Evolutionary conservation across 139 green algal genomes (phyloP), one percentile per base, ranked within the genome.

Genomic region (Spirogloea muscicola): DNA sequence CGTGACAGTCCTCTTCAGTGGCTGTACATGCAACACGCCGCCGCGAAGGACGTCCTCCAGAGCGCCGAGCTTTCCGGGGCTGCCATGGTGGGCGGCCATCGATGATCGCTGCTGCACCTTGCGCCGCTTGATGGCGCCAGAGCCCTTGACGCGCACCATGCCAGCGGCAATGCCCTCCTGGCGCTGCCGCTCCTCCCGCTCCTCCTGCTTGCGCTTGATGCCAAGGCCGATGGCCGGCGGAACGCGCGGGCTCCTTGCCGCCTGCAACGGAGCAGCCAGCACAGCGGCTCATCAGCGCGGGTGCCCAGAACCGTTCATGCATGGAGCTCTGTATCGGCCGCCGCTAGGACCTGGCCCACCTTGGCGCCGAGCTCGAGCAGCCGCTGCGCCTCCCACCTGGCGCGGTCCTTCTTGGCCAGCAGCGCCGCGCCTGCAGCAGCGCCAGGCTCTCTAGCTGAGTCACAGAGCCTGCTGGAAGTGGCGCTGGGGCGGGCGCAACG

Each of bases 121-220:
- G n/a, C n/a, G n/a, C n/a, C n/a, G 58, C 29, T 76, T 51, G 16
- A 27, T 5, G 33, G 31, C 62, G 38, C 68, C 61, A n/a, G 58
- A 58, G 25, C 60, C 63, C 16, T 76, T 57, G 3, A 77, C 61
- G 10, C 21, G 41, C 25, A 73, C 37, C 64, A 67, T 65, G n/a
- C 60, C 60, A 21, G 70, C 31, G 2, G 25, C 33, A 40, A 40
- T 7, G 39, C 77, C 70, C 60, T 62, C 6, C 40, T 62, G 52
- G 31, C 52, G 37, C 9, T 62, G 52, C 52, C 40, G 6, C 52
- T 33, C 52, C 40, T 62, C 6, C 5, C 52, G 52, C 6, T 7
- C 40, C 52, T 62, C 7, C 7, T 7, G 5, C 7, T 5, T 7
- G 7, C 7, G 37, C 40, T 7, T 62, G 6, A 62, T 62, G 52